Conservation (phyloP, 495 filamentous ascomycete genomes). For the Daldinia loculata region DNA sequence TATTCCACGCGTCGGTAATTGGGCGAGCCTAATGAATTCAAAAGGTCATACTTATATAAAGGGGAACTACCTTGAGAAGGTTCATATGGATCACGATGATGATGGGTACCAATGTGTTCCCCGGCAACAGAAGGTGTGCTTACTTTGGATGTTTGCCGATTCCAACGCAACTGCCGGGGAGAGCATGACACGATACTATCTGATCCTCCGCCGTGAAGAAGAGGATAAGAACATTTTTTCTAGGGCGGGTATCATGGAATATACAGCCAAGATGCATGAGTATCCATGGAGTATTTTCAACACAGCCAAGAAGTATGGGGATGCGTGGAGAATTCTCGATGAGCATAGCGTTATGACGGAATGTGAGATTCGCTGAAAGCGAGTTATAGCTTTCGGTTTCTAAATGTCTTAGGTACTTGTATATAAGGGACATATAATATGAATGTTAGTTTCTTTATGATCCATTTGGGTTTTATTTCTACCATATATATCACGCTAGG, state of each 20-base stretch:
- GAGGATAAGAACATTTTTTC: not conserved
- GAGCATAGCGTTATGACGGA: conserved; percentile 6
- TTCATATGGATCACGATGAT: conserved; percentile 2
- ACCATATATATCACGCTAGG: not conserved
- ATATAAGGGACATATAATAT: not conserved
- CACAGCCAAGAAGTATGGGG: too few relatives aligned
- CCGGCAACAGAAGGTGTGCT: not conserved
- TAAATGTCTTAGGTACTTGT: not conserved
- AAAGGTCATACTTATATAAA: too few relatives aligned
- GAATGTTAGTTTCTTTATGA: not conserved
- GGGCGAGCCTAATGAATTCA: not conserved
- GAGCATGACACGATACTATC: not conserved
- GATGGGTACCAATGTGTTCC: not conserved
- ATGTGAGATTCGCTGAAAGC: conserved; percentile 14
- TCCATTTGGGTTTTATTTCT: not conserved
- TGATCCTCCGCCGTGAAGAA: conserved; percentile 12
- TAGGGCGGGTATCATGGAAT: not conserved
- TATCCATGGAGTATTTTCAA: not conserved
- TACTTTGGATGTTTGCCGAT: conserved; percentile 4
- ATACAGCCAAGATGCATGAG: too few relatives aligned
- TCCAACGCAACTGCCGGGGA: not conserved
- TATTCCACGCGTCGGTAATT: not conserved
- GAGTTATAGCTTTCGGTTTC: not conserved
- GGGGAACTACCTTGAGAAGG: not conserved
- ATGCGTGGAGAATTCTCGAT: not conserved